These are phyloP conservation scores for Oryza meridionalis DNA, from an alignment of 176 grass and related monocot genomes.

Conservation along the genomic window DNA sequence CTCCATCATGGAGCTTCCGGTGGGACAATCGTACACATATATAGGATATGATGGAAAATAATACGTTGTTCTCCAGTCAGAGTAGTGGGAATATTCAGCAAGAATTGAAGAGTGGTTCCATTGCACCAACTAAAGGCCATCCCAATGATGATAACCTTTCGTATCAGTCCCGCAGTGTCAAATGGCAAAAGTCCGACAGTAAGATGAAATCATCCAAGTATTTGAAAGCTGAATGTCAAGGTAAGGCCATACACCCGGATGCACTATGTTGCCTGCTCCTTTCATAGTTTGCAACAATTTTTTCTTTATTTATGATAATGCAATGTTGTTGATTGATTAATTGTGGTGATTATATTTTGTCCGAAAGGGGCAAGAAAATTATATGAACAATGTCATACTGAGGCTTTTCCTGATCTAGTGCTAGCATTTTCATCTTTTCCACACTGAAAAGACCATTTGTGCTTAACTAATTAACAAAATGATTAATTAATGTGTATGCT, in stretches of 20 bases:
- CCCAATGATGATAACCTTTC: slow-evolving; percentile 20
- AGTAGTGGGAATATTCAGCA: slow-evolving; percentile 39
- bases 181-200: slow-evolving; percentile 42
- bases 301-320: background rate
- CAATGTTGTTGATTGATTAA: slow-evolving; percentile 1
- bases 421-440: slow-evolving; percentile 12
- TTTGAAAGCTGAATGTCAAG: slow-evolving; percentile 41
- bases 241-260: slow-evolving; percentile 14
- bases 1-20: slow-evolving; percentile 73
- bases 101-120: slow-evolving; percentile 46
- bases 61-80: slow-evolving; percentile 33
- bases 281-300: background rate
- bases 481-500: background rate
- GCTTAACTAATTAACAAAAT: background rate
- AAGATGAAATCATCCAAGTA: slow-evolving; percentile 47
- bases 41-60: slow-evolving; percentile 55
- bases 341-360: slow-evolving; percentile 26
- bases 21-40: slow-evolving; percentile 76
- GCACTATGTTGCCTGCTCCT: background rate
- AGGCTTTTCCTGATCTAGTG: background rate
- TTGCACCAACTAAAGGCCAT: slow-evolving; percentile 40
- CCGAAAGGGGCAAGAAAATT: background rate
- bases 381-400: background rate
- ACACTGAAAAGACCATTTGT: background rate
- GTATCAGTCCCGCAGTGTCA: slow-evolving; percentile 26